These are phyloP conservation scores for Colletotrichum lentis DNA, from an alignment of 2,329 filamentous ascomycete genomes.

Conservation along the genomic window DNA sequence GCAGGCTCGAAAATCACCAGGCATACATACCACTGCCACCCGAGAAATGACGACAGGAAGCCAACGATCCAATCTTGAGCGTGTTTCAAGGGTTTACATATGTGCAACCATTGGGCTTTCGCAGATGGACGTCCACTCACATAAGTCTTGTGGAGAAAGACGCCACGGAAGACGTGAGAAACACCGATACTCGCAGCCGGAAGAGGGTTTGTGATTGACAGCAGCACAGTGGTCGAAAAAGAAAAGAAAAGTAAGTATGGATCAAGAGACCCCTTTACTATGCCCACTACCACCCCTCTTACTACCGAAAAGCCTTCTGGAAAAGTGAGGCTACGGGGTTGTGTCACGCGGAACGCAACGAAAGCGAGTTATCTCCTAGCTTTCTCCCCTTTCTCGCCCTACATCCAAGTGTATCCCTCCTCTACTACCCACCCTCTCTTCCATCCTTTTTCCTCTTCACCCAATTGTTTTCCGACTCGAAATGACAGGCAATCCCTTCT, in stretches of 20 bases:
- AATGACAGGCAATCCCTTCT: constrained; percentile 37
- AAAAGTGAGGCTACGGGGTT: constrained; percentile 7
- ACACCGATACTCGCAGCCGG: neutral
- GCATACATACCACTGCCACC: neutral
- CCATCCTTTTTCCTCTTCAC: neutral
- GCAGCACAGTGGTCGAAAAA: constrained; percentile 1
- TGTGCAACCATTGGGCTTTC: neutral
- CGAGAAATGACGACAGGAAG: neutral
- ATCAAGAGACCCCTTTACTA: constrained; percentile 1
- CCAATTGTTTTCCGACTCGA: constrained; percentile 27
- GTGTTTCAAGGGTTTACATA: neutral
- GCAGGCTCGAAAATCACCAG: neutral
- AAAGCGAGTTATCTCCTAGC: neutral
- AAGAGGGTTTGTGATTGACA: neutral
- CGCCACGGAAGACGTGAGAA: neutral
- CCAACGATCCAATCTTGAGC: neutral
- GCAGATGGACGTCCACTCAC: neutral
- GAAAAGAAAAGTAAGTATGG: constrained; percentile 23
- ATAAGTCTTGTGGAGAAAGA: neutral
- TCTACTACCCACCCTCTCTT: no score
- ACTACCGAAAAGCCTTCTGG: constrained; percentile 7
- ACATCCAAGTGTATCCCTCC: constrained; percentile 7
- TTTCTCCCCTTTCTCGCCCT: neutral
- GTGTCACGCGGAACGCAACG: neutral
- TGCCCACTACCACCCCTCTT: neutral